Percentiles rank a stretch among this genome's conserved stretches.
Conservation (phyloP, 2,329 filamentous ascomycete genomes). For the Ceratocystis destructans region DNA sequence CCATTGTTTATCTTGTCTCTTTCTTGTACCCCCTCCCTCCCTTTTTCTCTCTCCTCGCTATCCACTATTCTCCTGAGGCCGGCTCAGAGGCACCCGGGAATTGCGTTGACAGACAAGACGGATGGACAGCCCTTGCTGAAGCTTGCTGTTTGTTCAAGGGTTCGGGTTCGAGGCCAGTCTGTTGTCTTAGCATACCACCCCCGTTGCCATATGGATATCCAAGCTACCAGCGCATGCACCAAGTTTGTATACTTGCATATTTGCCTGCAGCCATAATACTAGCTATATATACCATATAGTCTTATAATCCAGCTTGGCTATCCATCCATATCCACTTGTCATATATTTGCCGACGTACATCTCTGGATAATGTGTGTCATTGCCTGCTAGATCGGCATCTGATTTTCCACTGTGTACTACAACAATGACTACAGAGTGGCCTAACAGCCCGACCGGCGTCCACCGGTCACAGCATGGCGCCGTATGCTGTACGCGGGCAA, state of each 20-base stretch:
- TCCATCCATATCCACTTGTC: slow-evolving; percentile 1
- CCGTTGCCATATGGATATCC: background rate
- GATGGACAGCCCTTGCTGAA: background rate
- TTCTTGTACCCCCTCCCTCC: background rate
- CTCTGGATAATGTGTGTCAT: slow-evolving; percentile 4
- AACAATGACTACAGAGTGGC: slow-evolving; percentile 2
- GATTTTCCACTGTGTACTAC: background rate
- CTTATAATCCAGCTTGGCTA: background rate
- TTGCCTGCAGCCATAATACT: background rate
- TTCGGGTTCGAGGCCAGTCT: background rate
- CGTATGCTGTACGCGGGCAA: no score
- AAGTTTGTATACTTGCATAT: background rate
- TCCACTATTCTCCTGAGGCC: slow-evolving; percentile 3
- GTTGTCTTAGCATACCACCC: background rate
- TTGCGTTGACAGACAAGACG: slow-evolving; percentile 2
- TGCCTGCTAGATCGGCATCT: background rate
- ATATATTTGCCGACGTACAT: background rate
- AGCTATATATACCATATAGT: background rate
- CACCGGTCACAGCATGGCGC: background rate
- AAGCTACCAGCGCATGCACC: background rate
- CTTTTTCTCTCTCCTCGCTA: background rate
- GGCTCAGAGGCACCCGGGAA: background rate
- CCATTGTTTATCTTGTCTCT: no score
- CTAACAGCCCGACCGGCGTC: background rate
- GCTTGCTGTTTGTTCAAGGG: background rate